Conservation (phyloP, 2,329 filamentous ascomycete species). For the Hyphodiscus sp. region DNA sequence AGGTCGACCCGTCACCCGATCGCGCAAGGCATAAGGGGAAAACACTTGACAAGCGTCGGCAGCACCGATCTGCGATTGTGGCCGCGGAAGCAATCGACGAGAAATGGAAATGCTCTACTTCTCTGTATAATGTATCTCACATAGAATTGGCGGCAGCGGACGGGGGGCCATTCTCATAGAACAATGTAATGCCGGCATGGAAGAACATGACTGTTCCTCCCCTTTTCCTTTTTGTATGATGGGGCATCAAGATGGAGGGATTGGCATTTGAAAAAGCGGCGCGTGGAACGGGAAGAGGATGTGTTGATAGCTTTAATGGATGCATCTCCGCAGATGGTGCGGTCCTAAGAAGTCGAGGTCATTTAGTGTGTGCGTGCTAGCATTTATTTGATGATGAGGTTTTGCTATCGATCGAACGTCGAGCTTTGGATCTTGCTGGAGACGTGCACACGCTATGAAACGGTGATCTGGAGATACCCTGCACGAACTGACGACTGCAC, state of each 20-base stretch:
- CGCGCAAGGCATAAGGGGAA: slow-evolving; percentile 29
- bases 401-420: background rate
- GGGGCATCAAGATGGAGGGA: slow-evolving; percentile 9
- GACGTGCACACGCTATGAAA: background rate
- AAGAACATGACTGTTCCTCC: background rate
- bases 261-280: background rate
- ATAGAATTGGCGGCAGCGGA: slow-evolving; percentile 2
- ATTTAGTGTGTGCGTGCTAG: background rate
- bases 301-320: slow-evolving; percentile 9
- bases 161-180: slow-evolving; percentile 11
- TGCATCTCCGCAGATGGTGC: background rate
- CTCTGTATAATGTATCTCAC: slow-evolving; percentile 22
- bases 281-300: slow-evolving; percentile 2
- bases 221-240: slow-evolving; percentile 13
- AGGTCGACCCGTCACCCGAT: slow-evolving; percentile 26
- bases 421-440: background rate
- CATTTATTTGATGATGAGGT: background rate
- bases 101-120: slow-evolving; percentile 15
- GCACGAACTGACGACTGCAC: background rate
- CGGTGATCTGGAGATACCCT: too few relatives aligned
- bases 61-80: slow-evolving; percentile 5
- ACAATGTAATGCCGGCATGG: slow-evolving; percentile 17
- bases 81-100: slow-evolving; percentile 4
- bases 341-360: background rate
- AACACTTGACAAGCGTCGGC: background rate